phyloP scores from a whole-genome alignment of 2,329 filamentous ascomycete species.

The Xylariaceae sp. region DNA sequence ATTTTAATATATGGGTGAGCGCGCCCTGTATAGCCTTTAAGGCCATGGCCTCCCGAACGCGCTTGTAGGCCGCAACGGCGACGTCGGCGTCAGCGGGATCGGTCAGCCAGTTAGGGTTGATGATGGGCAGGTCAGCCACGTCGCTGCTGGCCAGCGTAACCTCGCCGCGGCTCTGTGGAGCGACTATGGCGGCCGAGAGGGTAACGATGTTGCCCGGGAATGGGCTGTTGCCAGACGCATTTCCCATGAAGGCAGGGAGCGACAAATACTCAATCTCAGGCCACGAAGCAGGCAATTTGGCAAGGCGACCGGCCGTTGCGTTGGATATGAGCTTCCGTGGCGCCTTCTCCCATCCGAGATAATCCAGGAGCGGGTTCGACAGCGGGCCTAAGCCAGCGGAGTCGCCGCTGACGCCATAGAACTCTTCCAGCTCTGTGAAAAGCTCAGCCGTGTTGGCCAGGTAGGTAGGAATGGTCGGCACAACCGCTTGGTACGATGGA shows the following conservation, averaged over 20 bases:
- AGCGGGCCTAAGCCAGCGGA: too few species aligned
- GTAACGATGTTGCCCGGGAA: neutral
- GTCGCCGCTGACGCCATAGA: neutral
- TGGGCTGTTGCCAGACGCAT: neutral
- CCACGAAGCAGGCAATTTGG: neutral
- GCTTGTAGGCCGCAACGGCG: constrained; percentile 33
- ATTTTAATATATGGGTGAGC: too few species aligned
- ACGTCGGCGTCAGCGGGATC: constrained; percentile 35
- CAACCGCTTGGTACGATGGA: constrained; percentile 8
- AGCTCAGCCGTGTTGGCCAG: neutral
- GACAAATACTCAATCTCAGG: neutral
- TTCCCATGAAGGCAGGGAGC: neutral
- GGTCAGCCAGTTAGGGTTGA: constrained; percentile 39
- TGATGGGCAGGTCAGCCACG: constrained; percentile 29
- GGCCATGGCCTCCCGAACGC: constrained; percentile 32
- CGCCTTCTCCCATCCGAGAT: neutral
- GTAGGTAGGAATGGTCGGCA: neutral
- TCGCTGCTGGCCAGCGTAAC: constrained; percentile 32
- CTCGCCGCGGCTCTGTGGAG: constrained; percentile 26
- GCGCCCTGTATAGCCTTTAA: too few species aligned
- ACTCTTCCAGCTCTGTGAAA: neutral
- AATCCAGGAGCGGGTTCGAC: neutral
- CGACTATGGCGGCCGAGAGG: neutral
- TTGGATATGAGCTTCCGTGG: neutral
- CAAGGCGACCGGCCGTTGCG: neutral